Base-by-base conservation (phyloP, 1,284 basidiomycete genomes). In the Malassezia globosa region DNA sequence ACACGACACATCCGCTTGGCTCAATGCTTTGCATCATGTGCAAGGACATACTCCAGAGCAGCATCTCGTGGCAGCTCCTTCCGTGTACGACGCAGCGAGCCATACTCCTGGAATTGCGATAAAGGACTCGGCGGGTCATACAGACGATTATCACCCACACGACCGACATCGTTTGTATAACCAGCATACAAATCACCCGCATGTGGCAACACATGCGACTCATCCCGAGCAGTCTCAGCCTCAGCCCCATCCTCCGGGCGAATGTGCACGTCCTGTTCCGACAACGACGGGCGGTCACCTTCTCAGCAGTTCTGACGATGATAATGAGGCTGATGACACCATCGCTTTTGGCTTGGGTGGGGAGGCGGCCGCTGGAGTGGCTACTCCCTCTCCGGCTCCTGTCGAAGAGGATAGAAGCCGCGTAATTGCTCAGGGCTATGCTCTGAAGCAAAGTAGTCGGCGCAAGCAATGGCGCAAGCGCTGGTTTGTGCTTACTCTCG, bases 391-490 rank as follows among this genome's bases (percentile, higher is more conserved):
- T 3, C 5, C 25, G 13, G 7, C 36, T n/a, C 14, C 16, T 11
- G 27, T 14, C 7, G 37, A 23, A 13, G 40, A 46, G 11, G 64
- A 70, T 37, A 56, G 58, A 1, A 59, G 62, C 55, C 64, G 61
- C 19, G 58, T 70, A 45, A 64, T 70, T 45, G 61, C 63, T 4
- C 66, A 83, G 24, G 89, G 89, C 2, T 99, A 97, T 72, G 76
- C 97, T 54, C 92, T 94, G 85, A 97, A 97, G 72, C 89, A 89
- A 72, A 88, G 88, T 36, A 82, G 82, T 42, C 87, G 92, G 59
- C 80, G 90, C 61, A 83, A 87, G 63, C 85, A 82, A 53, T 99
- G 94, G 94, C 78, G 88, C 51, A 97, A 99, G 74, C 77, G 74
- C 10, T 75, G 73, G 72, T 75, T 75, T 31, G 66, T 73, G 7